Evolutionary conservation across 371 early-diverging fungal species (phyloP), one percentile per base, ranked within the genome.

Genomic region (Cokeromyces recurvatus): DNA sequence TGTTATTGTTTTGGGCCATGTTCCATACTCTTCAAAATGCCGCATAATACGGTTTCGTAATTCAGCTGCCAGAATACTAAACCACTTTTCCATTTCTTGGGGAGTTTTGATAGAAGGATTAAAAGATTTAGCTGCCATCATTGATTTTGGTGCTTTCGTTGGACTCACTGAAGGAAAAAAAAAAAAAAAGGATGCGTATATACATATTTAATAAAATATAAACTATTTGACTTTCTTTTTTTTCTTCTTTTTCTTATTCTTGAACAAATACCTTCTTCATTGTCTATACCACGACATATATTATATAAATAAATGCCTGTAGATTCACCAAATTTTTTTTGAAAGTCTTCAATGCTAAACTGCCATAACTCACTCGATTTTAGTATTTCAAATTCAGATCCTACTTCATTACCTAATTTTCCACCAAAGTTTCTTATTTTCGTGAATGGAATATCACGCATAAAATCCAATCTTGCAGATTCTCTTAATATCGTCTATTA

Each of bases 381-480:
- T 23, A 71, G 65, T 2, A 86, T 78, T 20, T 68, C 67, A 17
- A 87, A 69, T 32, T 75, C 78, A 1, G 61, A 51, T 34, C 77
- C 84, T 0, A 95, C 76, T 42, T 83, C 77, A 9, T 59, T 59
- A 2, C 96, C 96, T 10, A 93, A 71, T 51, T 93, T 94, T 24
- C 96, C 95, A n/a, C 95, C 96, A 17, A 95, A 54, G 37, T 78
- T 80, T 14, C 88, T 78, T 31, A 94, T 90, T 50, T 86, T 88
- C 23, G 65, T 57, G 37, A 93, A 74, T 1, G 89, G 85, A 2
- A 87, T 57, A 4, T 67, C 57, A 15, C 66, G 42, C 69, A 95
- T 78, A 53, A 89, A 85, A 2, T 62, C 53, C 1, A 68, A 45
- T 5, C 76, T 71, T 24, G 79, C 70, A 19, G 57, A 64, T 29